Evolutionary conservation across 352 stramenopile species (phyloP).

Genomic region (Globisporangium spinosum): DNA sequence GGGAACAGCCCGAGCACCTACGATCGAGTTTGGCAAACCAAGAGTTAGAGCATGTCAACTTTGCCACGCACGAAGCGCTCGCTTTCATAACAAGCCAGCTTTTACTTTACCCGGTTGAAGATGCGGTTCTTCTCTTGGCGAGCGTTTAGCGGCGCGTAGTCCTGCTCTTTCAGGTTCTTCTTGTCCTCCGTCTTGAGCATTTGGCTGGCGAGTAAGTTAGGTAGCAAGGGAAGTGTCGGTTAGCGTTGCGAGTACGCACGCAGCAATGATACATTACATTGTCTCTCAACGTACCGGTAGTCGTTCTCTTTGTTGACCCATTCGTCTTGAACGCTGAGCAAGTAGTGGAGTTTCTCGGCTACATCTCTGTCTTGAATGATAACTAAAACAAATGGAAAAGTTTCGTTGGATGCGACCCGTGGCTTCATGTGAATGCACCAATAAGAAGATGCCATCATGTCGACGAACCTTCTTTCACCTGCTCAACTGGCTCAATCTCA

Average conservation of each 20-base stretch:
- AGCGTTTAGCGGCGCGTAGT: slow-evolving; percentile 67
- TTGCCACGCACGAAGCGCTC: background rate
- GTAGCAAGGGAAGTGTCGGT: background rate
- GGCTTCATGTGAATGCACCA: background rate
- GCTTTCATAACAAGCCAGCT: background rate
- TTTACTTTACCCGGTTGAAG: slow-evolving; percentile 56
- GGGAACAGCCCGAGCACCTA: slow-evolving; percentile 63
- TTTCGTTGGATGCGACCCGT: background rate
- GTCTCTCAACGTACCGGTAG: slow-evolving; percentile 41
- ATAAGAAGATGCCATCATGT: background rate
- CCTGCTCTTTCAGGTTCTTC: slow-evolving; percentile 73
- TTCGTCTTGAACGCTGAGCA: slow-evolving; percentile 61
- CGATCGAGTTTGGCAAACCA: background rate
- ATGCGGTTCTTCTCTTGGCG: slow-evolving; percentile 85
- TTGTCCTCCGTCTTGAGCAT: slow-evolving; percentile 90
- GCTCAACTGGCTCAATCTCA: slow-evolving; percentile 34
- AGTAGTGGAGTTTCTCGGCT: slow-evolving; percentile 39
- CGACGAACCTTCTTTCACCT: slow-evolving; percentile 53
- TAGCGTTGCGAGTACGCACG: background rate
- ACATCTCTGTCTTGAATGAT: slow-evolving; percentile 57
- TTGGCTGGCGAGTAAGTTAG: slow-evolving; percentile 34
- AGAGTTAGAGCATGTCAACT: background rate
- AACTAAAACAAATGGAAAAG: slow-evolving; percentile 24
- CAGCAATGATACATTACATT: background rate
- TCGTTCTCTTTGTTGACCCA: slow-evolving; percentile 87